A percentile compares a stretch with the other conserved stretches of the same genome.
Conservation (phyloP, 129 eudicot species). For the Ambrosia artemisiifolia region DNA sequence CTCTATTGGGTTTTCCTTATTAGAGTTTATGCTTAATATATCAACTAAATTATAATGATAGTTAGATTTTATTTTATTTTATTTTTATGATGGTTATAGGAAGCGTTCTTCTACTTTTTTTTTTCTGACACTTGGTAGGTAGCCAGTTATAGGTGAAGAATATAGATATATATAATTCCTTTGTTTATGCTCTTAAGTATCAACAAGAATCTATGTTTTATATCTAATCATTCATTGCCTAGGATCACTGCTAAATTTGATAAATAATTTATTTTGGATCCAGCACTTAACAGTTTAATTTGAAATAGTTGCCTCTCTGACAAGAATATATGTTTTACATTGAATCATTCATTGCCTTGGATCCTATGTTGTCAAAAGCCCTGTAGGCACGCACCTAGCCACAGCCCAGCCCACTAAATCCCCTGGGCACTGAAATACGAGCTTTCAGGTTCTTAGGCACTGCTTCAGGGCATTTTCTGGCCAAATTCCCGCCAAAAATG, state of each 20-base stretch:
- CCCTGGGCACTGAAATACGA: too few relatives aligned
- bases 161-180: background rate
- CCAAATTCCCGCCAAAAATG: too few relatives aligned
- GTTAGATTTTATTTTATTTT: background rate
- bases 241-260: background rate
- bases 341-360: background rate
- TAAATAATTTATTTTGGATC: too few relatives aligned
- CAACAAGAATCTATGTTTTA: background rate
- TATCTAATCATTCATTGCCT: background rate
- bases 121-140: background rate
- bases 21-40: background rate
- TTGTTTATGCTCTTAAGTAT: background rate
- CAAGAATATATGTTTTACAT: background rate
- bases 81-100: conserved; percentile 4
- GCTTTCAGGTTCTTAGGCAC: too few relatives aligned
- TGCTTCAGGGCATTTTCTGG: too few relatives aligned
- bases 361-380: too few relatives aligned
- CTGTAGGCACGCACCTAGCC: too few relatives aligned
- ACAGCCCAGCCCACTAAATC: too few relatives aligned
- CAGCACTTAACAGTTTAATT: too few relatives aligned
- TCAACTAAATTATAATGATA: background rate
- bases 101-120: background rate
- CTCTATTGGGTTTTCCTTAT: background rate
- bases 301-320: too few relatives aligned
- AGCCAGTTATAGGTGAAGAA: background rate